Evolutionary conservation across 2,329 filamentous ascomycete genomes (phyloP).

Genomic region (Pseudogymnoascus sp.): DNA sequence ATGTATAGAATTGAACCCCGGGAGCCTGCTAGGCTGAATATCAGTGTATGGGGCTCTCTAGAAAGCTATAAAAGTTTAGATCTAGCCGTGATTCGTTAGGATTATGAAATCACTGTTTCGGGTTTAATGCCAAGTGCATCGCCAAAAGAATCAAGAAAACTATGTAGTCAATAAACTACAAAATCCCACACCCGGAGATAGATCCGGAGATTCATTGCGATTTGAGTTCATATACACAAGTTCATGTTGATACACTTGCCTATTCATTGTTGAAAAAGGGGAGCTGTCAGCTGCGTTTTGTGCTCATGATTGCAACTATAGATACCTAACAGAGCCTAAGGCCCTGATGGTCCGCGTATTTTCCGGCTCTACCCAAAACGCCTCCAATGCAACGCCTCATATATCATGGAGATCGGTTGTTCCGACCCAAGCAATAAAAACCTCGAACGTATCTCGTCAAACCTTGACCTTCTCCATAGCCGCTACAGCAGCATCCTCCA

Average conservation of each 20-base stretch:
- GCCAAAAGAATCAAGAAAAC: not conserved
- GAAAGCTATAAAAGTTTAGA: slow-evolving; percentile 7
- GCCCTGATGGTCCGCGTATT: not conserved
- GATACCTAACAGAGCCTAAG: not conserved
- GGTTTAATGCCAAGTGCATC: not conserved
- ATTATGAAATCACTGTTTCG: not conserved
- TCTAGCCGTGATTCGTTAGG: not conserved
- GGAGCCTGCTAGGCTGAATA: not conserved
- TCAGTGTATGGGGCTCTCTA: not conserved
- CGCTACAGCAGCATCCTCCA: slow-evolving; percentile 48
- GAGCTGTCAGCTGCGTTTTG: not conserved
- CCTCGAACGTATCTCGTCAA: slow-evolving; percentile 33
- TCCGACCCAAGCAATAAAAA: slow-evolving; percentile 13
- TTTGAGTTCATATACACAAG: not conserved
- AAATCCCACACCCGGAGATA: not conserved
- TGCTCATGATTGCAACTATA: slow-evolving; percentile 7
- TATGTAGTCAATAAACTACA: not conserved
- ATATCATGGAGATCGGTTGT: slow-evolving; percentile 1
- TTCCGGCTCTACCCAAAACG: slow-evolving; percentile 16
- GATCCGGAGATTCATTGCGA: not conserved
- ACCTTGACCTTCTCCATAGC: slow-evolving; percentile 68
- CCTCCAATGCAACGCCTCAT: slow-evolving; percentile 25
- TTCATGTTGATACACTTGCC: not conserved
- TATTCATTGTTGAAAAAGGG: not conserved
- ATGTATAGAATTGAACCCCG: not conserved